Evolutionary conservation across 2,329 filamentous ascomycete species (phyloP).

Genomic region (Fusarium sarcochroum): DNA sequence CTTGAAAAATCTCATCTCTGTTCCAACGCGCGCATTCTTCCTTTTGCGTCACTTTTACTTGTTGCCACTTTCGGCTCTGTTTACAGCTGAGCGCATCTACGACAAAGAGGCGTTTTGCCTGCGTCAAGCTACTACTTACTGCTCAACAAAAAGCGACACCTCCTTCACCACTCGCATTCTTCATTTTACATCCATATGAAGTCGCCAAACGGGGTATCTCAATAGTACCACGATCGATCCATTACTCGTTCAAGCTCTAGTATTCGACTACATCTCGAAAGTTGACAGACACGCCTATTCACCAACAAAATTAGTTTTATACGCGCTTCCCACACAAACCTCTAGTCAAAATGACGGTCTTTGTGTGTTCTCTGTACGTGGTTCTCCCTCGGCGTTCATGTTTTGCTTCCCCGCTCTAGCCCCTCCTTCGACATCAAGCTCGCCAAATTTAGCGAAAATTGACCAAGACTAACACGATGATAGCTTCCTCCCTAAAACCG

Average conservation of each 20-base stretch:
- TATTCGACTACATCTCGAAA: constrained; percentile 6
- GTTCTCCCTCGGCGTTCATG: constrained; percentile 10
- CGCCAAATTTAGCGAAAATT: constrained; percentile 21
- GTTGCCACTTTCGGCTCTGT: constrained; percentile 30
- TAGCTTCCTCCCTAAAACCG: constrained; percentile 92
- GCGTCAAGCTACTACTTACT: constrained; percentile 38
- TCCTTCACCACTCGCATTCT: constrained; percentile 10
- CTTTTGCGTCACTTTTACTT: constrained; percentile 29
- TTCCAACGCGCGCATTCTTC: constrained; percentile 11
- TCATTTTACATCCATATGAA: constrained; percentile 43
- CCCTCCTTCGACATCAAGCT: constrained; percentile 22
- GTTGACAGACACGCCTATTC: constrained; percentile 12
- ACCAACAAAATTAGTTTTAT: constrained; percentile 15
- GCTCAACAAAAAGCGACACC: constrained; percentile 38
- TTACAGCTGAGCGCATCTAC: constrained; percentile 46
- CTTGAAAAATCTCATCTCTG: constrained; percentile 20
- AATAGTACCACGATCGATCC: constrained; percentile 25
- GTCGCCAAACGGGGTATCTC: constrained; percentile 43
- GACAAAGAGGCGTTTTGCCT: constrained; percentile 49
- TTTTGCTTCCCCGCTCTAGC: constrained; percentile 28
- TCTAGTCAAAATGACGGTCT: constrained; percentile 57
- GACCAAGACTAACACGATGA: constrained; percentile 33
- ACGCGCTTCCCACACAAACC: constrained; percentile 19
- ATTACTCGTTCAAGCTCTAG: constrained; percentile 14
- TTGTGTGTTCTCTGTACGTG: constrained; percentile 59